Evolutionary conservation across 495 filamentous ascomycete species (phyloP).

Genomic region (Xylaria intraflava): DNA sequence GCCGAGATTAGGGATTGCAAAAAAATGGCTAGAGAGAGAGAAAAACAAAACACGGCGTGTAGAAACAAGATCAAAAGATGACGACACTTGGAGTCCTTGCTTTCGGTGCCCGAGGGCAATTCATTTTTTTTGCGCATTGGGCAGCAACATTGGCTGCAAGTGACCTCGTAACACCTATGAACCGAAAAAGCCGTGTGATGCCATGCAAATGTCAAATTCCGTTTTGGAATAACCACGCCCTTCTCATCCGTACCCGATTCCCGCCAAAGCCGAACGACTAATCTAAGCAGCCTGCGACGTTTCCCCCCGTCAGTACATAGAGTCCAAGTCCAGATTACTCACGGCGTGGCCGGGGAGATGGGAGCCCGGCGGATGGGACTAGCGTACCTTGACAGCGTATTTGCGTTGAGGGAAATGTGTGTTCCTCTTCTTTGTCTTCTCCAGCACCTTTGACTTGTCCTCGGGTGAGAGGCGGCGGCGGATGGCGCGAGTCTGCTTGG

Average conservation of each 20-base stretch:
- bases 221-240: constrained; percentile 30
- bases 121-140: constrained; percentile 25
- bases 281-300: constrained; percentile 22
- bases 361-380: background rate
- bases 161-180: constrained; percentile 34
- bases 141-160: constrained; percentile 31
- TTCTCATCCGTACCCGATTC: constrained; percentile 13
- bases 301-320: background rate
- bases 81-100: background rate
- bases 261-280: constrained; percentile 14
- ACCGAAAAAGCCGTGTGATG: constrained; percentile 35
- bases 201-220: constrained; percentile 34
- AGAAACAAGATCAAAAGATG: background rate
- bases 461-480: constrained; percentile 84
- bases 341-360: too few relatives aligned
- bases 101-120: constrained; percentile 27
- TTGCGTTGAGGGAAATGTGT: constrained; percentile 97
- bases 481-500: constrained; percentile 95
- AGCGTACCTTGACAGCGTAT: constrained; percentile 89
- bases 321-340: background rate
- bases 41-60: background rate
- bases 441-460: constrained; percentile 71
- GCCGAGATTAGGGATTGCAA: background rate
- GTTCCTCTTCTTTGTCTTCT: constrained; percentile 89
- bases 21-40: too few relatives aligned